Evolutionary conservation across 148 eudicot species (phyloP).

Genomic region (Simmondsia chinensis): DNA sequence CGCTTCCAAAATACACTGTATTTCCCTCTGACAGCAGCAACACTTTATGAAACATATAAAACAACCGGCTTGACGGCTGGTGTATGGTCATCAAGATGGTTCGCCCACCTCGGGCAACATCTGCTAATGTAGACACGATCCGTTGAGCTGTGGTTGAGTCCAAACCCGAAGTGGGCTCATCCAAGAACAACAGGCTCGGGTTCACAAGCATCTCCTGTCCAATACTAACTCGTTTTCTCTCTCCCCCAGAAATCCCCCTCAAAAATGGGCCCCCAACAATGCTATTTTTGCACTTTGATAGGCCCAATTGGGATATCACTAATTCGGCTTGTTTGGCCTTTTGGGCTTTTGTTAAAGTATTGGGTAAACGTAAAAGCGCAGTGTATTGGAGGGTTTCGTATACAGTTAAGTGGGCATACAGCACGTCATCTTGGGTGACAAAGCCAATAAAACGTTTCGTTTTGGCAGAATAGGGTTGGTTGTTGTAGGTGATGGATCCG

Average conservation of each 20-base stretch:
- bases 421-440: slow-evolving; percentile 69
- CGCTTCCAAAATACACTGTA: slow-evolving; percentile 52
- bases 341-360: slow-evolving; percentile 28
- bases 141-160: slow-evolving; percentile 86
- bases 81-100: slow-evolving; percentile 71
- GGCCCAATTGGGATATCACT: slow-evolving; percentile 42
- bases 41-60: slow-evolving; percentile 64
- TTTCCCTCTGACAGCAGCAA: slow-evolving; percentile 61
- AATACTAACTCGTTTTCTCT: slow-evolving; percentile 73
- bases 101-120: slow-evolving; percentile 60
- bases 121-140: slow-evolving; percentile 42
- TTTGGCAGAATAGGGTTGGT: slow-evolving; percentile 43
- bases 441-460: slow-evolving; percentile 62
- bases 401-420: slow-evolving; percentile 78
- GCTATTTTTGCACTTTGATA: slow-evolving; percentile 43
- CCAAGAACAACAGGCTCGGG: slow-evolving; percentile 65
- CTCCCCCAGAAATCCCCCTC: slow-evolving; percentile 79
- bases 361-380: slow-evolving; percentile 54
- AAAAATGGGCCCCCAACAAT: slow-evolving; percentile 55
- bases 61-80: slow-evolving; percentile 72
- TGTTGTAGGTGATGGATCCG: slow-evolving; percentile 61
- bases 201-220: slow-evolving; percentile 86
- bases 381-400: slow-evolving; percentile 61
- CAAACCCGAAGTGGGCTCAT: slow-evolving; percentile 86
- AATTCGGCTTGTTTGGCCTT: slow-evolving; percentile 54